Percentiles rank a stretch among this genome's conserved stretches.
These are phyloP conservation scores for Neckera pumila DNA, from an alignment of 225 moss, liverwort and hornwort species.

Conservation along the genomic window DNA sequence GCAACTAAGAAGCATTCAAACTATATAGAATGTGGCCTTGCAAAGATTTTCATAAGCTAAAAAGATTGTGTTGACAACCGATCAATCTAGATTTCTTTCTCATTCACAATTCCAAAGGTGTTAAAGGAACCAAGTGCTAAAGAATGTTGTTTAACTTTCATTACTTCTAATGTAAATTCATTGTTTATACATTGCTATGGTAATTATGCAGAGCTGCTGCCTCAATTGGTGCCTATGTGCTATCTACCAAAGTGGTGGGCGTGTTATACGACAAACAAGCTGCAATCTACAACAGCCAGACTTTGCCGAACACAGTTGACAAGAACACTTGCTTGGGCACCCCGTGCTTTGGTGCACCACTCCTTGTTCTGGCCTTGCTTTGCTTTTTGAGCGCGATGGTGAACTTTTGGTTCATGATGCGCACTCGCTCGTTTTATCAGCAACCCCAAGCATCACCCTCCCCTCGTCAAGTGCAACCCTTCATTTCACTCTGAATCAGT, in stretches of 20 bases:
- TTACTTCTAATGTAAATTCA: not conserved
- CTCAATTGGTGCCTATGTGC: constrained; percentile 16
- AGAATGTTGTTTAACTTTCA: not conserved
- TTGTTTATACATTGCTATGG: not conserved
- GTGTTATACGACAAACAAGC: constrained; percentile 10
- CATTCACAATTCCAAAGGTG: not conserved
- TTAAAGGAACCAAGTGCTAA: not conserved
- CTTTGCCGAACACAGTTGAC: not conserved
- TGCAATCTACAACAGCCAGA: not conserved
- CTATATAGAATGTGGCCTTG: too few species aligned
- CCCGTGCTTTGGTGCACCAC: constrained; percentile 11
- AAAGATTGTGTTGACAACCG: too few species aligned
- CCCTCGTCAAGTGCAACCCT: not conserved
- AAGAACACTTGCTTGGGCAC: constrained; percentile 15
- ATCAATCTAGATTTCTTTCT: not conserved
- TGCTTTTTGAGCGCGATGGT: constrained; percentile 6
- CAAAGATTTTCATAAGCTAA: not conserved
- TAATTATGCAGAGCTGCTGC: not conserved
- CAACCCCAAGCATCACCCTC: not conserved
- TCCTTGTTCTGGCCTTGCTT: constrained; percentile 5
- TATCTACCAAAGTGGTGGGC: constrained; percentile 18
- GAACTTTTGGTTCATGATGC: constrained; percentile 24
- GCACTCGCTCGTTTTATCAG: not conserved
- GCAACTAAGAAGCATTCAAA: not conserved
- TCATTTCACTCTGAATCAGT: not conserved